Percentiles rank a stretch among this genome's conserved stretches.
These are phyloP conservation scores for Podila clonocystis DNA, from an alignment of 192 early-diverging fungal genomes.

Conservation along the genomic window DNA sequence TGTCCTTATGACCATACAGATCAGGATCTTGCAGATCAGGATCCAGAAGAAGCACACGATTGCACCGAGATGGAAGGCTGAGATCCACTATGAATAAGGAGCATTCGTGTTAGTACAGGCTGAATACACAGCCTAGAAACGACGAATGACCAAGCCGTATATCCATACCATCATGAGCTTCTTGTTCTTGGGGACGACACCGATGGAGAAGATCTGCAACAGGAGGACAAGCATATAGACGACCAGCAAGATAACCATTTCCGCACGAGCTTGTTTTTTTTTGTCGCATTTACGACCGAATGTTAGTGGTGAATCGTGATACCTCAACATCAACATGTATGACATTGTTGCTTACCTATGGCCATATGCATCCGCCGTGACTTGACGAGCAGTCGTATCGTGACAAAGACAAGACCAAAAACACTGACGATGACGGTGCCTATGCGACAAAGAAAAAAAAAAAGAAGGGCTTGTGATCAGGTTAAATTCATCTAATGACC, in stretches of 20 bases:
- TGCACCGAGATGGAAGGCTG: conserved; percentile 23
- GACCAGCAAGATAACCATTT: conserved; percentile 17
- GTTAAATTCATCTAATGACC: no score
- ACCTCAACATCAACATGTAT: no score
- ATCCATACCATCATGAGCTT: conserved; percentile 5
- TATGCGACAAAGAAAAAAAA: no score
- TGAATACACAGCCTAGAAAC: no score
- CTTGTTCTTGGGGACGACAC: conserved; percentile 1
- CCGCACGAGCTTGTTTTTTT: conserved; percentile 8
- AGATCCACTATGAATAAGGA: conserved; percentile 3
- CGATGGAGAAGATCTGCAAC: conserved; percentile 25
- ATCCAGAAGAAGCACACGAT: conserved; percentile 34
- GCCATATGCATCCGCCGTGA: conserved; percentile 8
- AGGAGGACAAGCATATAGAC: conserved; percentile 7
- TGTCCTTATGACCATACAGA: conserved; percentile 3
- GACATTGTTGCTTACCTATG: conserved; percentile 27
- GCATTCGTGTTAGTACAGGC: no score
- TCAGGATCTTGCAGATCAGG: conserved; percentile 13
- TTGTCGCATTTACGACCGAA: no score
- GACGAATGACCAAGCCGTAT: no score
- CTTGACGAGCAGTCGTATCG: conserved; percentile 6
- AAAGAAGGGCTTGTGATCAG: no score
- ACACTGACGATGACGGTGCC: conserved; percentile 16
- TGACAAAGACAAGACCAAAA: conserved; percentile 7
- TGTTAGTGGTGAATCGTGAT: no score